phyloP scores from a whole-genome alignment of 2,329 filamentous ascomycete genomes.

The Venturia aucupariae region DNA sequence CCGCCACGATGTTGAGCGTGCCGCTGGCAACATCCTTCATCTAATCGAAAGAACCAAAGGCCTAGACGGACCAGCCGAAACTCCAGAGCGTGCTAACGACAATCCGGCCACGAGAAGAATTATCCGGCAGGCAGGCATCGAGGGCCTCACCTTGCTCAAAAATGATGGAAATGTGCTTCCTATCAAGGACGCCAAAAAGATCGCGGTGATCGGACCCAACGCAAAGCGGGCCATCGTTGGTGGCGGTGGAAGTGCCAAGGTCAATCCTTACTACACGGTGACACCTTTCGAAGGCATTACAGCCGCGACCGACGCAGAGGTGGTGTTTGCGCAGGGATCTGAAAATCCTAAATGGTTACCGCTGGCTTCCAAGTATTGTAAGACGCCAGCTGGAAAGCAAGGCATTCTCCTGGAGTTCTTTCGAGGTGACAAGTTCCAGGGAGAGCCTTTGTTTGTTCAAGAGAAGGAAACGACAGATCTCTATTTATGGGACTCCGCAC shows the following conservation, averaged over 20 bases:
- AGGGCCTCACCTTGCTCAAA: conserved; percentile 56
- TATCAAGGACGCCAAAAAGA: conserved; percentile 46
- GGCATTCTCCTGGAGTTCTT: conserved; percentile 59
- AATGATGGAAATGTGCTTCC: conserved; percentile 53
- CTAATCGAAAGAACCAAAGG: conserved; percentile 53
- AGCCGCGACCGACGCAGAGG: conserved; percentile 43
- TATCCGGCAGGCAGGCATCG: conserved; percentile 51
- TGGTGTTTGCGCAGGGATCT: conserved; percentile 53
- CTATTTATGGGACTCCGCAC: conserved; percentile 62
- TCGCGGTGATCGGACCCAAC: conserved; percentile 60
- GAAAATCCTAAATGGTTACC: conserved; percentile 59
- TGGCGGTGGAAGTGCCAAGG: conserved; percentile 57
- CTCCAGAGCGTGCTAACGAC: conserved; percentile 46
- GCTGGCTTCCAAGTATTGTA: conserved; percentile 51
- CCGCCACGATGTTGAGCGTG: conserved; percentile 40
- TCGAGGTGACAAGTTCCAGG: conserved; percentile 53
- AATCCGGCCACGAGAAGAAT: conserved; percentile 47
- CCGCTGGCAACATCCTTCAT: conserved; percentile 50
- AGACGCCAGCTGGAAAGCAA: conserved; percentile 45
- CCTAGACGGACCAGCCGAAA: conserved; percentile 47
- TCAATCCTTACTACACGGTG: conserved; percentile 61
- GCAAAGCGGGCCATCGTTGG: conserved; percentile 59
- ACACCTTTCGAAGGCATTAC: conserved; percentile 56
- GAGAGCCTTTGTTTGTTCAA: conserved; percentile 47
- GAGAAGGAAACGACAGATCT: conserved; percentile 55